phyloP scores from a whole-genome alignment of 345 rosid species.

The Brassica juncea region DNA sequence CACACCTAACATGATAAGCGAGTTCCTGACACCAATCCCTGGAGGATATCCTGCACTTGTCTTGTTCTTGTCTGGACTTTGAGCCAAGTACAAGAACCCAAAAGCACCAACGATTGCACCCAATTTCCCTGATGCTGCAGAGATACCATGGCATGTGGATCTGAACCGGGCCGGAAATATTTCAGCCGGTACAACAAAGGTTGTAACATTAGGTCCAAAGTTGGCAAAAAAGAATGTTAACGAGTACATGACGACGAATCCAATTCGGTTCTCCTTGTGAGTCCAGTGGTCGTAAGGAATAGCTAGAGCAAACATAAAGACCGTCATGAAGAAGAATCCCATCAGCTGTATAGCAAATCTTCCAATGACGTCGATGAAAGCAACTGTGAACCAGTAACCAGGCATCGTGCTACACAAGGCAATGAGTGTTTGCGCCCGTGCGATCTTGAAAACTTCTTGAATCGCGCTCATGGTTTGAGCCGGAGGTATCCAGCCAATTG shows the following conservation, averaged over 20 bases:
- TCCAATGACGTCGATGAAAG: slow-evolving; percentile 65
- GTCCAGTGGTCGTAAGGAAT: slow-evolving; percentile 65
- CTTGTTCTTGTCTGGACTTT: slow-evolving; percentile 60
- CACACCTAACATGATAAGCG: slow-evolving; percentile 60
- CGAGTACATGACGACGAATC: slow-evolving; percentile 71
- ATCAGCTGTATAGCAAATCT: slow-evolving; percentile 57
- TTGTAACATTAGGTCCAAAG: slow-evolving; percentile 87
- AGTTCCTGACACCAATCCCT: slow-evolving; percentile 79
- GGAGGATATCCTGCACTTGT: slow-evolving; percentile 84
- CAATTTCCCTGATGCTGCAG: slow-evolving; percentile 73
- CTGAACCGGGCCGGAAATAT: slow-evolving; percentile 83
- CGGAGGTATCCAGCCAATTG: neutral
- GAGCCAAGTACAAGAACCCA: slow-evolving; percentile 62
- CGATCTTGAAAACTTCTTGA: neutral
- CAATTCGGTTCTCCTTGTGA: slow-evolving; percentile 63
- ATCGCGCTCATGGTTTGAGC: neutral
- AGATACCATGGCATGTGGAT: slow-evolving; percentile 86
- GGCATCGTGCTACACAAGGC: slow-evolving; percentile 50
- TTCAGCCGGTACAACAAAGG: slow-evolving; percentile 86
- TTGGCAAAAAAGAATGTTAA: slow-evolving; percentile 84
- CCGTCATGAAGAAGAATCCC: slow-evolving; percentile 68
- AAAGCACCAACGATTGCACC: slow-evolving; percentile 85
- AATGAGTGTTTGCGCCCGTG: neutral
- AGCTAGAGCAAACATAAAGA: slow-evolving; percentile 32
- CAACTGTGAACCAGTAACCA: slow-evolving; percentile 70